Evolutionary conservation across 2,329 filamentous ascomycete genomes (phyloP).

Genomic region (Tympanopsis confertula): DNA sequence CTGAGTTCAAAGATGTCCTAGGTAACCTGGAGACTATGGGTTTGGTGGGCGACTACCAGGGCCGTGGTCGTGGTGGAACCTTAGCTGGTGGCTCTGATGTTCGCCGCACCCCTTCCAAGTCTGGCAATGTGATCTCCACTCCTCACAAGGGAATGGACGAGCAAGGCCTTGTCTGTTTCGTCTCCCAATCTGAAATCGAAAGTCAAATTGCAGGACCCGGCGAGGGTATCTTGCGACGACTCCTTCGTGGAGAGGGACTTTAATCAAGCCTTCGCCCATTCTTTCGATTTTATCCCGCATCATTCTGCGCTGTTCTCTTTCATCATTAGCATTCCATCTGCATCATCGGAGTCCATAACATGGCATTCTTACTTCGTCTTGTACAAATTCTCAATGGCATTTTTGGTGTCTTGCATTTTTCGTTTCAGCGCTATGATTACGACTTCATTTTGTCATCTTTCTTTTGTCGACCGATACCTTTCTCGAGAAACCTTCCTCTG

Average conservation of each 20-base stretch:
- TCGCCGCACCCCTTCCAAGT: not conserved
- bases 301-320: no score
- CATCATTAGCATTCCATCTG: no score
- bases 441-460: no score
- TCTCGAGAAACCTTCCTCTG: no score
- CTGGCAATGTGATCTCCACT: not conserved
- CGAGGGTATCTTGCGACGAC: not conserved
- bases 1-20: conserved; percentile 1
- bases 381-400: no score
- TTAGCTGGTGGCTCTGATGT: not conserved
- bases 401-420: no score
- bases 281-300: no score
- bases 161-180: conserved; percentile 1
- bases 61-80: not conserved
- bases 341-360: no score
- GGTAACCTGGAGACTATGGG: conserved; percentile 1
- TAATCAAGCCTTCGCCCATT: no score
- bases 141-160: not conserved
- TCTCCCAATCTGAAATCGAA: not conserved
- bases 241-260: not conserved
- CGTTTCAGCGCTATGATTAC: no score
- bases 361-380: no score
- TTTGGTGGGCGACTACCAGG: not conserved
- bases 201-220: not conserved
- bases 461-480: no score